A percentile compares a stretch with the other conserved stretches of the same genome.
Evolutionary conservation across 805 yeast species (phyloP).

Genomic region (Priceomyces fermenticarens): DNA sequence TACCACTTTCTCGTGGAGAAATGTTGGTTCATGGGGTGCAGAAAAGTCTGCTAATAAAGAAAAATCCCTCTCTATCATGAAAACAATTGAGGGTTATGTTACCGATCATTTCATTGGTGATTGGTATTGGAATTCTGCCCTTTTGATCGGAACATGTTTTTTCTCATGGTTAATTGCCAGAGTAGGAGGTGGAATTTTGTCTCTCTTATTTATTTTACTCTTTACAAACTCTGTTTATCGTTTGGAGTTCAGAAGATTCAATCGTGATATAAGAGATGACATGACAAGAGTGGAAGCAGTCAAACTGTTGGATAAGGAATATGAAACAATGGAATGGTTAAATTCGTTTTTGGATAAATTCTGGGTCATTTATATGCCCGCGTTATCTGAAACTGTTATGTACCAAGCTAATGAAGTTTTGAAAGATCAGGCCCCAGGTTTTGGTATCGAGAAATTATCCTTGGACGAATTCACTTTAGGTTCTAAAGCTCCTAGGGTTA

Average conservation of each 20-base stretch:
- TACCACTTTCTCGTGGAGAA: conserved; percentile 39
- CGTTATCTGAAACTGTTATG: conserved; percentile 70
- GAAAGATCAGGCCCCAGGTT: conserved; percentile 75
- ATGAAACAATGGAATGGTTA: conserved; percentile 80
- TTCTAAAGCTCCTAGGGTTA: conserved; percentile 73
- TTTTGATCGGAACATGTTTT: conserved; percentile 67
- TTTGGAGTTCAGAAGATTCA: conserved; percentile 71
- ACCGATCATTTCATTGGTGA: conserved; percentile 69
- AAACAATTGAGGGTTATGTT: conserved; percentile 54
- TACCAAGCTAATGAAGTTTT: conserved; percentile 64
- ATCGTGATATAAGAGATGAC: conserved; percentile 72
- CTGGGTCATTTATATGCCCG: conserved; percentile 90
- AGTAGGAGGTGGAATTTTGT: conserved; percentile 61
- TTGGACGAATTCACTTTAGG: conserved; percentile 80
- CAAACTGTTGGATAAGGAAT: conserved; percentile 58
- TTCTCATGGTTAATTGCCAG: conserved; percentile 68
- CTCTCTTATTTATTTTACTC: conserved; percentile 56
- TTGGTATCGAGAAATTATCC: conserved; percentile 71
- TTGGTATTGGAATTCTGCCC: conserved; percentile 64
- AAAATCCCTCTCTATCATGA: conserved; percentile 20
- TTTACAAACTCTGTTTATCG: conserved; percentile 66
- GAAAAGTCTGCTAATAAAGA: conserved; percentile 19
- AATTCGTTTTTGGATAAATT: conserved; percentile 74
- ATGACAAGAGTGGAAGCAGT: conserved; percentile 62
- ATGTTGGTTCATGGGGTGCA: conserved; percentile 38